Base-by-base conservation (phyloP, 306 rosid genomes). In the Canavalia gladiata region DNA sequence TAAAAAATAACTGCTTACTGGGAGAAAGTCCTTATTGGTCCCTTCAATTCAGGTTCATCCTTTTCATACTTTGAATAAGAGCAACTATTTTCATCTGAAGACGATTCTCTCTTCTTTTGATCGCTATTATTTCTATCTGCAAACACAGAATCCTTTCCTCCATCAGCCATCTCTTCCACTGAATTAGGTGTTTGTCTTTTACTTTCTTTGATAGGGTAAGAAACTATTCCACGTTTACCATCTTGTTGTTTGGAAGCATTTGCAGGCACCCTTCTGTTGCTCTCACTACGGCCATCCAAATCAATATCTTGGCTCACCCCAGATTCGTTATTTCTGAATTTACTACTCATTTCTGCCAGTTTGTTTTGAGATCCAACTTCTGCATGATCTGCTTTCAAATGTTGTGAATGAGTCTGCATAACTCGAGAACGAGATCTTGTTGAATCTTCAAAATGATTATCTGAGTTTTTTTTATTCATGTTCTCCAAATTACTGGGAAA, bases 61-160 rank as follows among this genome's bases (percentile, higher is more conserved):
- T 92, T 96, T 73, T 92, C 99, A 52, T 90, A 96, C 84, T 93
- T 93, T 12, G 98, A 88, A 88, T 89, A 96, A 50, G 99, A 93
- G 86, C 97, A 95, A 85, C 99, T 93, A 75, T 93, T 96, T 84
- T 96, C 98, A 83, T 93, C 99, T 41, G 97, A 96, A 77, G 99
- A 93, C 4, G 99, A 93, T 85, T 95, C 99, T 83, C 97, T 88
- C 80, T 95, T 95, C 88, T 89, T 93, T 67, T 83, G 94, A 55
- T 90, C 97, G n/a, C 89, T 84, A 63, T 84, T 87, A 78, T 86
- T 90, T 82, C 89, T 90, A 59, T 93, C 99, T 50, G 84, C 92
- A 82, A 89, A 81, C 73, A 84, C 31, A 37, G 85, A 84, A 79
- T 89, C 92, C 84, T 87, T 90, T 52, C 75, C 88, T 76, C 89